Conservation (phyloP, 177 flowering plant species). For the Vitis hybrid region DNA sequence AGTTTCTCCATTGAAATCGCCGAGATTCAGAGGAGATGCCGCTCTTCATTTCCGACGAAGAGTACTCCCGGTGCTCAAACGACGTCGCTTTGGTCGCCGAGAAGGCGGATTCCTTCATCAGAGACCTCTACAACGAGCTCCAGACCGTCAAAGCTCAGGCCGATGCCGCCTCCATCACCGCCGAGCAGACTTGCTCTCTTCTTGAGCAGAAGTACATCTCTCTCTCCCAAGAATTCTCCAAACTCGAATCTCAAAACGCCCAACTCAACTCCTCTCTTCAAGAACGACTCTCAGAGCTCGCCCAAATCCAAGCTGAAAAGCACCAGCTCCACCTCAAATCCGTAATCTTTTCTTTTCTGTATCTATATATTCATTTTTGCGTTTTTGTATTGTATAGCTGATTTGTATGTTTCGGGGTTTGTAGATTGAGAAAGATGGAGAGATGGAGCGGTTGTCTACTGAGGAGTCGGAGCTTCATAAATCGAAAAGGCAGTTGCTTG, state of each 20-base stretch:
- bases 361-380: background rate
- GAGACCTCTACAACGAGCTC: constrained; percentile 45
- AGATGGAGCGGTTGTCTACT: constrained; percentile 58
- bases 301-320: constrained; percentile 57
- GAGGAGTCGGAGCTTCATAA: constrained; percentile 71
- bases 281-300: constrained; percentile 52
- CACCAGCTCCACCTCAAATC: constrained; percentile 59
- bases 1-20: background rate
- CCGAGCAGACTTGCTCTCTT: constrained; percentile 83
- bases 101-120: constrained; percentile 77
- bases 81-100: constrained; percentile 55
- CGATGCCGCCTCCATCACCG: constrained; percentile 86
- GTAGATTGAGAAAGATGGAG: constrained; percentile 81
- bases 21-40: constrained; percentile 43
- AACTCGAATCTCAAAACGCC: constrained; percentile 50
- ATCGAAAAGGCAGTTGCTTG: constrained; percentile 77
- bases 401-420: background rate
- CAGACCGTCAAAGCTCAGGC: constrained; percentile 71
- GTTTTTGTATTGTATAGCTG: background rate
- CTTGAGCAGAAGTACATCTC: constrained; percentile 86
- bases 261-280: constrained; percentile 55
- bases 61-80: constrained; percentile 41
- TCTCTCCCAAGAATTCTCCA: constrained; percentile 56
- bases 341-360: constrained; percentile 29
- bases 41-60: constrained; percentile 82